Evolutionary conservation across 768 basidiomycete genomes (phyloP).

Genomic region (Boletus barrowsii): DNA sequence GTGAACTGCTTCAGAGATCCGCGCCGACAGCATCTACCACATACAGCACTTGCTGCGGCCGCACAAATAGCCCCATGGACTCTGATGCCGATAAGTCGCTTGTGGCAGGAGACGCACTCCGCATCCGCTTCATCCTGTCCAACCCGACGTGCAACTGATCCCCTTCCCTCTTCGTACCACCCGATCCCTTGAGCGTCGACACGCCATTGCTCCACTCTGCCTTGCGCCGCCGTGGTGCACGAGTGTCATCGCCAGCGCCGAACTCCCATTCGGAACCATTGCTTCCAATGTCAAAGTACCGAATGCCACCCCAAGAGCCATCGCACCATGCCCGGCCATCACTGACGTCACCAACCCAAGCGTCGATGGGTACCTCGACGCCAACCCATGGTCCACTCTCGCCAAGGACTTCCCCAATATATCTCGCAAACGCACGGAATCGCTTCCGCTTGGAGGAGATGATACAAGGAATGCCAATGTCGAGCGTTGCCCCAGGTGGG

Average conservation of each 20-base stretch:
- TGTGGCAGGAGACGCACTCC: constrained; percentile 65
- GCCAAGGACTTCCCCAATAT: constrained; percentile 84
- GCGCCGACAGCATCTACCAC: constrained; percentile 79
- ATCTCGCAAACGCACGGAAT: constrained; percentile 83
- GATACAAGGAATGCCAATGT: constrained; percentile 88
- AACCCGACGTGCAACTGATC: constrained; percentile 42
- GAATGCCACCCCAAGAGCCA: constrained; percentile 75
- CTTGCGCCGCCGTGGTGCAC: constrained; percentile 27
- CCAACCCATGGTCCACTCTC: constrained; percentile 87
- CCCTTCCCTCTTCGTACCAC: constrained; percentile 52
- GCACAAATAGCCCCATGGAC: constrained; percentile 73
- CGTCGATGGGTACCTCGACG: constrained; percentile 74
- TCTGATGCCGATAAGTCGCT: constrained; percentile 60
- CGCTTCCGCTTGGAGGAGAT: constrained; percentile 79
- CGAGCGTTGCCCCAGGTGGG: constrained; percentile 62
- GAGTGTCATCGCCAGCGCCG: constrained; percentile 42
- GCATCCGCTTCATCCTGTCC: constrained; percentile 53
- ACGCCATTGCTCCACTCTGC: constrained; percentile 24
- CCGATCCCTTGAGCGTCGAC: constrained; percentile 37
- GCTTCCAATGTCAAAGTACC: constrained; percentile 76
- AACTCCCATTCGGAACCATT: constrained; percentile 63
- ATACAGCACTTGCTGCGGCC: constrained; percentile 84
- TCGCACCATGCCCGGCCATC: constrained; percentile 84
- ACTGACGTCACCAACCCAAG: constrained; percentile 47
- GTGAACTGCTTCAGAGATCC: constrained; percentile 43